Percentiles rank a stretch among this genome's conserved stretches.
phyloP scores from a whole-genome alignment of 495 filamentous ascomycete species.

The Penicillium robsamsonii region DNA sequence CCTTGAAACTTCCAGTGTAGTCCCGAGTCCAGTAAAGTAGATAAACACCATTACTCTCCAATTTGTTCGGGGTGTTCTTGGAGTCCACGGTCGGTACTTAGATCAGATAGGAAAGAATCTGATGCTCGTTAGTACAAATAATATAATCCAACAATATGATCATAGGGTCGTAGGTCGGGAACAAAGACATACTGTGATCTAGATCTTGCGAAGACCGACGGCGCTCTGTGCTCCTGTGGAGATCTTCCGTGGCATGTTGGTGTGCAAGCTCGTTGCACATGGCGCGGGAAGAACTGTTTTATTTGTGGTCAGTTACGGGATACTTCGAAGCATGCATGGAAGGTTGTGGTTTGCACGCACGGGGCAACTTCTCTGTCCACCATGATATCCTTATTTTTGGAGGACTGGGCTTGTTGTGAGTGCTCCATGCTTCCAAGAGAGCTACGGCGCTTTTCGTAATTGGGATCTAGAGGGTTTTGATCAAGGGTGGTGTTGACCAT shows the following conservation, averaged over 20 bases:
- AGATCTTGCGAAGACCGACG: constrained; percentile 15
- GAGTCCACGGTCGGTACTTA: constrained; percentile 6
- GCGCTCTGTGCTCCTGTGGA: constrained; percentile 25
- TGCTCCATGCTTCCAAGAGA: constrained; percentile 11
- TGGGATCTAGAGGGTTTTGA: constrained; percentile 24
- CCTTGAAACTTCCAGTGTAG: not conserved
- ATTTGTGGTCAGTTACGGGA: not conserved
- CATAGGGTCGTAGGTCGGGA: not conserved
- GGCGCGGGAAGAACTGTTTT: constrained; percentile 20
- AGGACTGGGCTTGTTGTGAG: not conserved
- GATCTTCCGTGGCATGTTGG: constrained; percentile 27
- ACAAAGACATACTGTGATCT: constrained; percentile 8
- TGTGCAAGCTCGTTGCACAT: constrained; percentile 29
- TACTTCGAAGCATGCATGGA: not conserved
- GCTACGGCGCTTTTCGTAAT: constrained; percentile 15
- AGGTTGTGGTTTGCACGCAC: constrained; percentile 12
- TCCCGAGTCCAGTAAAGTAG: not conserved
- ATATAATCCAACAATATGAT: not conserved
- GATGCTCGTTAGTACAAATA: not conserved
- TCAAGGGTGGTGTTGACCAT: constrained; percentile 23
- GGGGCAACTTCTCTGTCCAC: constrained; percentile 24
- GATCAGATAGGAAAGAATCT: constrained; percentile 1
- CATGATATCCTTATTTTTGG: constrained; percentile 16
- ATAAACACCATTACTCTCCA: not conserved
- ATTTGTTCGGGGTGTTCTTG: constrained; percentile 7